Base-by-base conservation (phyloP, 768 basidiomycete species). In the Mycena crocata region DNA sequence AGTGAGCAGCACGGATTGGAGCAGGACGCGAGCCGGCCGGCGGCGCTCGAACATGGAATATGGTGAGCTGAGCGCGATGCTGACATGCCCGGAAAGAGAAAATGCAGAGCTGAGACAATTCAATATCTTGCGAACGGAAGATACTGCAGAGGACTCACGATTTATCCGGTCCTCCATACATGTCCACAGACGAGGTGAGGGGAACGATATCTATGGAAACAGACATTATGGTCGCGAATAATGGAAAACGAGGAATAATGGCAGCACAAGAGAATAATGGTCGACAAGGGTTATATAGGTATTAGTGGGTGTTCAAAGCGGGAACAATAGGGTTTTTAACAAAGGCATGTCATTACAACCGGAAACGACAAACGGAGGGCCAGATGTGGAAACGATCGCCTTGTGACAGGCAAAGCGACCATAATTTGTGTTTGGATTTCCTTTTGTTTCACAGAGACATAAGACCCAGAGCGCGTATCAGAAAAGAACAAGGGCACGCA, bases 21-120 rank as follows among this genome's bases (percentile, higher is more conserved):
- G 85, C 6, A 90, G 74, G 44, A 90, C 74, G 40, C 81, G 85
- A 12, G 84, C 77, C 0, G 88, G 77, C 51, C 82, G 79, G 62
- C 83, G 85, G 65, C 84, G 83, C 65, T 85, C 84, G 67, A 92
- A 89, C 28, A 90, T 73, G 14, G 87, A 87, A 57, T 77, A 83
- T 2, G 89, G 79, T 0, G 91, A 84, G 4, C 86, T 81, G 34
- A 96, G 71, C 0, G 88, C 84, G 57, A 97, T 80, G 26, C 87
- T 81, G 24, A 97, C 81, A 75, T 95, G 86, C 4, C 95, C 96
- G 12, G 94, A 91, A 48, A 98, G 85, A 13, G 96, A 96, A 77
- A 95, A 97, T 2, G 89, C 89, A 62, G 92, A 90, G 63, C 95
- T 98, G 70, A 4, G 28, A 44, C 23, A 30, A 64, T 26, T 42